These are phyloP conservation scores for Haplographium delicatum DNA, from an alignment of 495 filamentous ascomycete genomes.

Conservation along the genomic window DNA sequence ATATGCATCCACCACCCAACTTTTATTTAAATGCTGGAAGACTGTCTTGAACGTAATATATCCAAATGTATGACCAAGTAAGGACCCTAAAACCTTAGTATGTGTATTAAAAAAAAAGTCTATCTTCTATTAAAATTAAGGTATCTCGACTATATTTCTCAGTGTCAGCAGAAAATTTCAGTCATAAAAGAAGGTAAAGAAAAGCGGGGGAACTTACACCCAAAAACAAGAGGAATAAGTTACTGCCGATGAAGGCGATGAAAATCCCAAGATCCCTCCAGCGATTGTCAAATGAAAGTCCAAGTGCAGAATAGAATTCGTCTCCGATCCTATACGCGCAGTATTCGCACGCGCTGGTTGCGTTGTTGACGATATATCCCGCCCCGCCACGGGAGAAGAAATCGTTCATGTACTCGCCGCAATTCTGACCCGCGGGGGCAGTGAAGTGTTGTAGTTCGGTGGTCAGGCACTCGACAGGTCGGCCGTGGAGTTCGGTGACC, in stretches of 20 bases:
- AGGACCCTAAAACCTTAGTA: too few species aligned
- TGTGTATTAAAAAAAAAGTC: background rate
- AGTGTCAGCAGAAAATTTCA: conserved; percentile 39
- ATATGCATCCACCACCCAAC: too few species aligned
- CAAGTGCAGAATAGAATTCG: conserved; percentile 65
- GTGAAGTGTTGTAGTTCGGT: conserved; percentile 55
- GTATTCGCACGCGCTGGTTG: conserved; percentile 61
- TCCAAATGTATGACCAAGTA: too few species aligned
- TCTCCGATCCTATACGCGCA: conserved; percentile 75
- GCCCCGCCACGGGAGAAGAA: conserved; percentile 60
- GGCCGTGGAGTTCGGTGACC: conserved; percentile 53
- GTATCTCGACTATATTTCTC: conserved; percentile 51
- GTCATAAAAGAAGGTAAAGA: conserved; percentile 63
- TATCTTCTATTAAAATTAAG: conserved; percentile 61
- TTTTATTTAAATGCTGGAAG: too few species aligned
- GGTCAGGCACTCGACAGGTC: conserved; percentile 47
- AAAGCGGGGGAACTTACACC: conserved; percentile 44
- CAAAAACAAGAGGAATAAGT: conserved; percentile 67
- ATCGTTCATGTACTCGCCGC: conserved; percentile 63
- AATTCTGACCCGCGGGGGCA: conserved; percentile 49
- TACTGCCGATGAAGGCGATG: conserved; percentile 65
- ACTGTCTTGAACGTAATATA: too few species aligned
- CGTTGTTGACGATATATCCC: conserved; percentile 65
- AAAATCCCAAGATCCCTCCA: conserved; percentile 83
- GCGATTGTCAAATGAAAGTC: conserved; percentile 56